Evolutionary conservation across 2,329 filamentous ascomycete species (phyloP), one percentile per base, ranked within the genome.

Genomic region (Pyrenochaeta sp.): DNA sequence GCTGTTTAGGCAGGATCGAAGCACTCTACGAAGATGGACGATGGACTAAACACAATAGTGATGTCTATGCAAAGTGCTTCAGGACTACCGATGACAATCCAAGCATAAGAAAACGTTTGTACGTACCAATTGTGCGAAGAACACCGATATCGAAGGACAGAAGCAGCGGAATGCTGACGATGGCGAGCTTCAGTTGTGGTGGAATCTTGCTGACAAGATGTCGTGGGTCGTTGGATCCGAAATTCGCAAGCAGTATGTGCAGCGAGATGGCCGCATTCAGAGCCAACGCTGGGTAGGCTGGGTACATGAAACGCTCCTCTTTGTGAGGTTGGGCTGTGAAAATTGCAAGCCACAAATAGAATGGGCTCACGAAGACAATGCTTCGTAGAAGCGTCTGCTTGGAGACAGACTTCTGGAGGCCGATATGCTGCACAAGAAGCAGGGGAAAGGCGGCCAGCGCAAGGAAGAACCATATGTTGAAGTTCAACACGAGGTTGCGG

Each of bases 291-390:
- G 95, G 95, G 71, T 99, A 99, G 2, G 88, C 91, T 0, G 95
- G 95, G 72, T 97, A 99, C 93, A 99, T 98, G 81, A 99, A 99
- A 6, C 95, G 86, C 79, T 99, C 95, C 76, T 99, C 95, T 73
- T 99, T 99, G 80, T 99, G 95, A 15, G 95, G 92, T 74, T 99
- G 95, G 8, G 90, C 75, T 0, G 91, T 94, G 80, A 99, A 98
- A 61, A 98, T 95, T 3, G 80, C 86, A 28, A 99, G 85, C 95
- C 95, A 99, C 73, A 97, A 84, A 75, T 98, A 99, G 78, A 98
- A 96, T 0, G 95, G 95, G 0, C 87, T 80, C 52, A 94, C 82
- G 65, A 97, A 92, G 22, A 94, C 86, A 47, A 96, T 71, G 9
- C 90, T 91, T 36, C 93, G 89, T 54, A 96, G 79, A 0, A 91